A percentile compares a stretch with the other conserved stretches of the same genome.
phyloP scores from a whole-genome alignment of 345 rosid genomes.

The Camelina neglecta region DNA sequence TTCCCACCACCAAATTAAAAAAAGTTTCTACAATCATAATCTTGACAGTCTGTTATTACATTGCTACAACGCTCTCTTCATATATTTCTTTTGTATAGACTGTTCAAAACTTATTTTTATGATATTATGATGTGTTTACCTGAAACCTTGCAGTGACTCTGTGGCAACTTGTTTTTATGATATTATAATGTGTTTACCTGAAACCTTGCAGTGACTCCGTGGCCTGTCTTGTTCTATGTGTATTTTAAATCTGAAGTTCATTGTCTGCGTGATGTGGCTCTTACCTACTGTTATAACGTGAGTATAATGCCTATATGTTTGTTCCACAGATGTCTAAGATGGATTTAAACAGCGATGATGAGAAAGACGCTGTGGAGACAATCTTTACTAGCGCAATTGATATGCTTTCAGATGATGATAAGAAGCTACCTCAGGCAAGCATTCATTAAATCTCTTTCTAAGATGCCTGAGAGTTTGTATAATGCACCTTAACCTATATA shows the following conservation, averaged over 20 bases:
- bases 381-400: slow-evolving; percentile 97
- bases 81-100: background rate
- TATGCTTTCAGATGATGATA: slow-evolving; percentile 97
- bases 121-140: background rate
- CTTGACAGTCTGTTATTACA: slow-evolving; percentile 7
- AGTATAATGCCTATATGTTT: slow-evolving; percentile 12
- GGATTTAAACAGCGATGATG: slow-evolving; percentile 91
- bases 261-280: slow-evolving; percentile 1
- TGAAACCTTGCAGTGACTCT: slow-evolving; percentile 10
- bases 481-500: slow-evolving; percentile 3
- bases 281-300: background rate
- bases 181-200: background rate
- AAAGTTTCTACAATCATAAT: slow-evolving; percentile 11
- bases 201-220: slow-evolving; percentile 12
- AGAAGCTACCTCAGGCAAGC: slow-evolving; percentile 99
- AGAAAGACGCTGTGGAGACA: slow-evolving; percentile 79
- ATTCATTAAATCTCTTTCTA: slow-evolving; percentile 35
- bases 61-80: background rate
- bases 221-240: slow-evolving; percentile 9
- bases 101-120: background rate
- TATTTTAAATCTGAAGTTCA: slow-evolving; percentile 2
- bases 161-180: too few relatives aligned
- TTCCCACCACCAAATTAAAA: background rate
- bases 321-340: slow-evolving; percentile 81
- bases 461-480: slow-evolving; percentile 10